These are phyloP conservation scores for Isatis tinctoria DNA, from an alignment of 345 rosid species.

Conservation along the genomic window DNA sequence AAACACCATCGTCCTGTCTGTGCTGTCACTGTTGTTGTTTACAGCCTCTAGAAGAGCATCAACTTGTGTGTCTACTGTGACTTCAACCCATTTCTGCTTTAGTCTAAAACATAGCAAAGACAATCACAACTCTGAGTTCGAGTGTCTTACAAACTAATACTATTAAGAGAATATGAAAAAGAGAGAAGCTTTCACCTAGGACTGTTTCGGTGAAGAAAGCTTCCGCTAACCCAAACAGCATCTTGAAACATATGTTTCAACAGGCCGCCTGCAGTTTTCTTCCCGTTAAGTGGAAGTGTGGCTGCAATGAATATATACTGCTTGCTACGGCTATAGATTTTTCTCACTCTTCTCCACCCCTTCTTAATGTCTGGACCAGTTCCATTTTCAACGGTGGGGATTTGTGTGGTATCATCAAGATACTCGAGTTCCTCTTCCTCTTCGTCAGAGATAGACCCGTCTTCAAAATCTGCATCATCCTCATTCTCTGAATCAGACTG, in stretches of 20 bases:
- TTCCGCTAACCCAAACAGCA: conserved; percentile 87
- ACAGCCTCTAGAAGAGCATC: conserved; percentile 84
- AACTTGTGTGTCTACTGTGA: conserved; percentile 72
- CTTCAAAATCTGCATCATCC: conserved; percentile 33
- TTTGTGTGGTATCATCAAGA: conserved; percentile 36
- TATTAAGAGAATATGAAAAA: not conserved
- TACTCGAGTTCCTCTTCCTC: conserved; percentile 44
- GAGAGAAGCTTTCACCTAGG: conserved; percentile 60
- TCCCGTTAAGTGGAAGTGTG: conserved; percentile 90
- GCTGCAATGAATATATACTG: conserved; percentile 97
- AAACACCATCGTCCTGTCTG: conserved; percentile 84
- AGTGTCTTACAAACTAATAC: not conserved
- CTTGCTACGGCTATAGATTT: conserved; percentile 70
- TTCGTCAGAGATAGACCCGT: conserved; percentile 22
- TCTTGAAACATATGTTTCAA: conserved; percentile 87
- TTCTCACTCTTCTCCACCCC: conserved; percentile 84
- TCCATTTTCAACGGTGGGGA: conserved; percentile 14
- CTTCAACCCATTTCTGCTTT: conserved; percentile 83
- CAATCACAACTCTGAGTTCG: not conserved
- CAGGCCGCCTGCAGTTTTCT: conserved; percentile 87
- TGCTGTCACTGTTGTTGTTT: conserved; percentile 32
- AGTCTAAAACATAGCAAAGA: conserved; percentile 50
- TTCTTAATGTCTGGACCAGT: conserved; percentile 34
- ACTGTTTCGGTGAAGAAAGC: conserved; percentile 86
- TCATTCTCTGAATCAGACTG: conserved; percentile 28